A percentile compares a stretch with the other conserved stretches of the same genome.
These are phyloP conservation scores for Trichoderma asperelloides DNA, from an alignment of 495 filamentous ascomycete species.

Conservation along the genomic window DNA sequence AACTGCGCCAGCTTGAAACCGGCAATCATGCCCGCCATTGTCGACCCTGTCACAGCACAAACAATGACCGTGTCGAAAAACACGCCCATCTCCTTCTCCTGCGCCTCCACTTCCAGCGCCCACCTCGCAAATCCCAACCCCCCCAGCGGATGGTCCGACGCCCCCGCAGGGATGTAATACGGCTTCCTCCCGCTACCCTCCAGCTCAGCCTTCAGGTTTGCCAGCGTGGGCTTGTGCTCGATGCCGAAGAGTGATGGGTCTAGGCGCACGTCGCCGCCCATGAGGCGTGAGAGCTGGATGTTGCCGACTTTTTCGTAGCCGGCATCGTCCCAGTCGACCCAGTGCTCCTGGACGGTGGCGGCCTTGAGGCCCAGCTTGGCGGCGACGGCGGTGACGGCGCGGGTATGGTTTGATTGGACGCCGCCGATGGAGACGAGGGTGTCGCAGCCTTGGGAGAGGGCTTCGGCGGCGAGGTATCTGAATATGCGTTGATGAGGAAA, in stretches of 20 bases:
- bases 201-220: slow-evolving; percentile 37
- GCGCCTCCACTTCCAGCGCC: slow-evolving; percentile 51
- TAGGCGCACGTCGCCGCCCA: slow-evolving; percentile 49
- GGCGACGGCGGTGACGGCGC: slow-evolving; percentile 51
- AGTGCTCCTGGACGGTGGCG: slow-evolving; percentile 52
- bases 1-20: slow-evolving; percentile 51
- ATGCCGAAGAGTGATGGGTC: slow-evolving; percentile 47
- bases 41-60: slow-evolving; percentile 54
- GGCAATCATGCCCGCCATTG: slow-evolving; percentile 54
- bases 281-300: slow-evolving; percentile 52
- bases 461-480: slow-evolving; percentile 48
- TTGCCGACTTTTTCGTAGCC: slow-evolving; percentile 50
- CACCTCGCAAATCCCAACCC: slow-evolving; percentile 56
- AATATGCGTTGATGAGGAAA: neutral
- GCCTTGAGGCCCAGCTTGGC: slow-evolving; percentile 42
- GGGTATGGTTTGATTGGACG: slow-evolving; percentile 58
- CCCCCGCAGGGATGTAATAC: slow-evolving; percentile 58
- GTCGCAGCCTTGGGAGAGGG: slow-evolving; percentile 40
- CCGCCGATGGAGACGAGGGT: slow-evolving; percentile 56
- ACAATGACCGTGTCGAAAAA: slow-evolving; percentile 55
- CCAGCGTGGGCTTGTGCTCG: slow-evolving; percentile 47
- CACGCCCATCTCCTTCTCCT: slow-evolving; percentile 47
- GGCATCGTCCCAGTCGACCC: slow-evolving; percentile 47
- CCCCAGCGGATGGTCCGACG: slow-evolving; percentile 56
- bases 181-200: slow-evolving; percentile 38